A percentile compares a stretch with the other conserved stretches of the same genome.
These are phyloP conservation scores for Pichia sp. DNA, from an alignment of 1,139 yeast genomes.

Conservation along the genomic window DNA sequence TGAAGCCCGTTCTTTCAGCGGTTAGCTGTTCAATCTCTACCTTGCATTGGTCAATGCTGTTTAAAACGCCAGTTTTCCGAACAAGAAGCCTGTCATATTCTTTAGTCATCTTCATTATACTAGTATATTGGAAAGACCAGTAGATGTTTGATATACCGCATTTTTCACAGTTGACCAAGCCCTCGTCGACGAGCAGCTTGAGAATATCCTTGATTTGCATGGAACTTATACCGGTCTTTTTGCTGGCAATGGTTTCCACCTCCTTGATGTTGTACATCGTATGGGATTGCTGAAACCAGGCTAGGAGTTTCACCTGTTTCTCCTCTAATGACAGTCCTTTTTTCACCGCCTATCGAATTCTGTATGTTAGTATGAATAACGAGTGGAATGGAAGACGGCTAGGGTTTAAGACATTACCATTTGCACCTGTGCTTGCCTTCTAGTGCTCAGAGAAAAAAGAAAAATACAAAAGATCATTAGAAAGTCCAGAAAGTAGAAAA, in stretches of 20 bases:
- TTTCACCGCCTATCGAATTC: constrained; percentile 28
- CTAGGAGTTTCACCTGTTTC: constrained; percentile 36
- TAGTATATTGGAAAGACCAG: constrained; percentile 48
- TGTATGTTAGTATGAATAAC: too few species aligned
- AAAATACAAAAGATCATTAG: neutral
- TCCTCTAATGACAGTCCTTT: constrained; percentile 39
- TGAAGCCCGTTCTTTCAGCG: neutral
- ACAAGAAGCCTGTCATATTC: constrained; percentile 20
- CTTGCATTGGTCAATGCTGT: constrained; percentile 16
- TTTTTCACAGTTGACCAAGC: constrained; percentile 45
- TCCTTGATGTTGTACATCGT: constrained; percentile 46
- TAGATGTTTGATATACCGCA: constrained; percentile 51
- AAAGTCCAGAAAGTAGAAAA: too few species aligned
- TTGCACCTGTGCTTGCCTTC: neutral
- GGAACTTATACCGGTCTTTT: constrained; percentile 41
- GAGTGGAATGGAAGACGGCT: too few species aligned
- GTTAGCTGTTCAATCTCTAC: constrained; percentile 14
- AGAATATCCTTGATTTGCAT: constrained; percentile 50
- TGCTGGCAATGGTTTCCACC: constrained; percentile 44
- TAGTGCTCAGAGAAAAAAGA: neutral
- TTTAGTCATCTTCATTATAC: constrained; percentile 25
- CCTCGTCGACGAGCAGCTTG: constrained; percentile 43
- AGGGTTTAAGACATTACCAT: neutral
- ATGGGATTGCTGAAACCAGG: constrained; percentile 36
- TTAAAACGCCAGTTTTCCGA: constrained; percentile 11